Evolutionary conservation across 768 basidiomycete species (phyloP).

Genomic region (Phanerochaete sordida): DNA sequence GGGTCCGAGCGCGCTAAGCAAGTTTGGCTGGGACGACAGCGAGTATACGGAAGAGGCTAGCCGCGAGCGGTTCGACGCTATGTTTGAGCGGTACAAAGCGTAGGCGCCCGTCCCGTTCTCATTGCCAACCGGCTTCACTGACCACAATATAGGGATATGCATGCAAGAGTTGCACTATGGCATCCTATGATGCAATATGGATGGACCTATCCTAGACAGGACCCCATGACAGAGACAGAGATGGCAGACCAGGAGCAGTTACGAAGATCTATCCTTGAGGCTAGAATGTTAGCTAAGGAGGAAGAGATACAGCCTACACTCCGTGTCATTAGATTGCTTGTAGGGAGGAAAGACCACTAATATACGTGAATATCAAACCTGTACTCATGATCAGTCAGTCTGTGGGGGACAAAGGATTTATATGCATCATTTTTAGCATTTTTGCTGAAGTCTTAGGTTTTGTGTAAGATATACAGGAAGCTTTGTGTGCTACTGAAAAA

Average conservation of each 20-base stretch:
- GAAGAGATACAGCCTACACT: constrained; percentile 19
- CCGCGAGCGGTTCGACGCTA: constrained; percentile 19
- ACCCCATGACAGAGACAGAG: constrained; percentile 23
- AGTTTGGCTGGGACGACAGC: constrained; percentile 22
- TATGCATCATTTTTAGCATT: too few species aligned
- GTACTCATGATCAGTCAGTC: neutral
- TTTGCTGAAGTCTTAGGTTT: too few species aligned
- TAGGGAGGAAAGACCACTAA: constrained; percentile 19
- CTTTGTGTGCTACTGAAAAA: too few species aligned
- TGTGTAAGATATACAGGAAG: too few species aligned
- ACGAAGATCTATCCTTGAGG: constrained; percentile 23
- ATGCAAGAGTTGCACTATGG: constrained; percentile 23
- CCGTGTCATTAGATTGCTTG: constrained; percentile 19
- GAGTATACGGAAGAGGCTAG: constrained; percentile 18
- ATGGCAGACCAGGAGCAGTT: constrained; percentile 21
- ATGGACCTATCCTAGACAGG: constrained; percentile 23
- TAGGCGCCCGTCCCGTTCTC: constrained; percentile 2
- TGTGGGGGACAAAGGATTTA: too few species aligned
- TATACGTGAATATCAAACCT: too few species aligned
- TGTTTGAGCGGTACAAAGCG: constrained; percentile 23
- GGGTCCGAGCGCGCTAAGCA: constrained; percentile 7
- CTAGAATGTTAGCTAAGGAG: constrained; percentile 18
- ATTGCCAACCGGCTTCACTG: neutral
- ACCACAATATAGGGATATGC: constrained; percentile 23
- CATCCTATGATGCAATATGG: constrained; percentile 23